Conservation (phyloP, 2,329 filamentous ascomycete genomes). For the Trichoderma harzianum region DNA sequence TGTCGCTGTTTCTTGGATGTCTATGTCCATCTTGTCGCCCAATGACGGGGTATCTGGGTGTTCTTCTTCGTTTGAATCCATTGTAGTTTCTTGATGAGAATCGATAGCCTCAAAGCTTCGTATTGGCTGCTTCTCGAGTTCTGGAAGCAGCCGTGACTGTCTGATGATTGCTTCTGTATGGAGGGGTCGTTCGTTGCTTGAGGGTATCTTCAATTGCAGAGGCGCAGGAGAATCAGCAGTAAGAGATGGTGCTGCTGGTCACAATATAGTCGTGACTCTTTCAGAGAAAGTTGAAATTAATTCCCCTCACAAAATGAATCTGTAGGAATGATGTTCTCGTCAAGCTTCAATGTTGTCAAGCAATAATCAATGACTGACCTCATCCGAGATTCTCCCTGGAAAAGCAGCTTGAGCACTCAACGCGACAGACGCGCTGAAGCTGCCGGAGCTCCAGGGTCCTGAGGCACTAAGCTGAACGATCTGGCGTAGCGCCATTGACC, state of each 20-base stretch:
- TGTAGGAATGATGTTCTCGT: neutral
- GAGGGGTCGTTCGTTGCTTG: neutral
- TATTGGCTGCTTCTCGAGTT: neutral
- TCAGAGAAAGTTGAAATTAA: neutral
- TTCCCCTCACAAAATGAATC: neutral
- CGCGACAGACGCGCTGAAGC: constrained; percentile 20
- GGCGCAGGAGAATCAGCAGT: neutral
- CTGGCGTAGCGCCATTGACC: constrained; percentile 4
- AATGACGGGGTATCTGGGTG: neutral
- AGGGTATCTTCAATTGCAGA: neutral
- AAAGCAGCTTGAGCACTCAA: constrained; percentile 6
- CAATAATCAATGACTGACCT: neutral
- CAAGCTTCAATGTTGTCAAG: neutral
- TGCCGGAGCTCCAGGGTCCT: neutral
- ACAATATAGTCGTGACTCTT: too few species aligned
- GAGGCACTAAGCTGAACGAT: constrained; percentile 1
- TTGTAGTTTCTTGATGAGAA: neutral
- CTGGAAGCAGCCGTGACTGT: neutral
- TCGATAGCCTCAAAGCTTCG: neutral
- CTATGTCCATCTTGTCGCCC: constrained; percentile 8
- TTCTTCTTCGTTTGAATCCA: constrained; percentile 8
- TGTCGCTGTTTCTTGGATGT: neutral
- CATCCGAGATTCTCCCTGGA: constrained; percentile 11
- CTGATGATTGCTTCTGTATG: neutral
- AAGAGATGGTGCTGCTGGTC: neutral